Percentiles rank a stretch among this genome's conserved stretches.
These are phyloP conservation scores for Pterulicium gracile DNA, from an alignment of 1,284 basidiomycete species.

Conservation along the genomic window DNA sequence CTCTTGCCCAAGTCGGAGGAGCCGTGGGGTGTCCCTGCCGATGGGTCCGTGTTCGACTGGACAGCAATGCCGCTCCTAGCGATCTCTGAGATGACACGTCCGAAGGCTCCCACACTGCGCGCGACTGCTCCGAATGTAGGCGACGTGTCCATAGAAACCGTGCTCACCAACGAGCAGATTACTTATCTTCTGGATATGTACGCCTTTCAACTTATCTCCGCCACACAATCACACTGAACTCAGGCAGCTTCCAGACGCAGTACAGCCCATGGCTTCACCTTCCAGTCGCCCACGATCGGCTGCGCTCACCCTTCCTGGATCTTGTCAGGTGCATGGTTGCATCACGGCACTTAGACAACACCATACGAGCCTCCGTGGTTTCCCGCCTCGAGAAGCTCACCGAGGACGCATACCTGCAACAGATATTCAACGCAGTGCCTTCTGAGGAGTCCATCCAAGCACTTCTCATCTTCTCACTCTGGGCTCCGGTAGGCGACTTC, in stretches of 20 bases:
- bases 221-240: too few species aligned
- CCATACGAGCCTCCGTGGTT: conserved; percentile 22
- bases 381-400: conserved; percentile 31
- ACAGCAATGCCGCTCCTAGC: conserved; percentile 29
- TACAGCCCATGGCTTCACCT: conserved; percentile 32
- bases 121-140: conserved; percentile 5
- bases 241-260: conserved; percentile 28
- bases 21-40: conserved; percentile 25
- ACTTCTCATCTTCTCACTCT: conserved; percentile 29
- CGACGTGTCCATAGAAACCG: conserved; percentile 18
- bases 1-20: conserved; percentile 10
- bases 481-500: conserved; percentile 26
- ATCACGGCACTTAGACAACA: conserved; percentile 26
- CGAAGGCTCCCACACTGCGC: conserved; percentile 3
- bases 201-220: too few species aligned
- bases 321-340: conserved; percentile 28
- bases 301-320: conserved; percentile 18
- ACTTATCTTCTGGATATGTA: conserved; percentile 26
- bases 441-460: conserved; percentile 31
- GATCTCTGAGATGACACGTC: conserved; percentile 23
- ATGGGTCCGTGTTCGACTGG: conserved; percentile 25
- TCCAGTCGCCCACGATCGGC: conserved; percentile 20
- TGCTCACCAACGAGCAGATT: conserved; percentile 25
- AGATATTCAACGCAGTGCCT: conserved; percentile 28
- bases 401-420: conserved; percentile 25